These are phyloP conservation scores for Picochlorum costavermella DNA, from an alignment of 139 green algal species.

Conservation along the genomic window DNA sequence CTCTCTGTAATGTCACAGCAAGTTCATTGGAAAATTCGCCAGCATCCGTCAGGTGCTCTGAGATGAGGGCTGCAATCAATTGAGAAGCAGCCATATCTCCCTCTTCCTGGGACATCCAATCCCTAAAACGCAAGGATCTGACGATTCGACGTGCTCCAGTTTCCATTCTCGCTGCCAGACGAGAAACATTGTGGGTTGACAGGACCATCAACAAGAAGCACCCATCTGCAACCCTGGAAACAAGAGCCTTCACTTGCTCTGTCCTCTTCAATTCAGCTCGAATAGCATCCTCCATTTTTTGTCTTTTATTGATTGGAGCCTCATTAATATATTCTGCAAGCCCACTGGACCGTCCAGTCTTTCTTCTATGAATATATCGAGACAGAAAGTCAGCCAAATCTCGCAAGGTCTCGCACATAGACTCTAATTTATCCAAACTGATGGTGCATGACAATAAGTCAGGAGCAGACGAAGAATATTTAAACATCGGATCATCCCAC, in stretches of 20 bases:
- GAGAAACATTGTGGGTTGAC: constrained; percentile 29
- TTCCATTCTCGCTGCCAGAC: constrained; percentile 47
- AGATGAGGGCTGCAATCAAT: constrained; percentile 63
- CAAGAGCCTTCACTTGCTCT: constrained; percentile 36
- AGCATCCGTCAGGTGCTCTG: constrained; percentile 40
- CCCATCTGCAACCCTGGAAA: constrained; percentile 45
- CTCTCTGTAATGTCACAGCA: constrained; percentile 42
- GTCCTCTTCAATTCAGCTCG: constrained; percentile 55
- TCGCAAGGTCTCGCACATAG: constrained; percentile 44
- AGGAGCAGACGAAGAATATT: neutral
- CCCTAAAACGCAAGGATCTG: constrained; percentile 28
- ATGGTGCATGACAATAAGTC: constrained; percentile 10
- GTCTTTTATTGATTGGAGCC: constrained; percentile 47
- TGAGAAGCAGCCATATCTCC: constrained; percentile 45
- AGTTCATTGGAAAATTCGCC: constrained; percentile 41
- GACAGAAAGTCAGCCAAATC: constrained; percentile 52
- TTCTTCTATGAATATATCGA: constrained; percentile 19
- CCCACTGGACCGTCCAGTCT: constrained; percentile 3
- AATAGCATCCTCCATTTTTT: constrained; percentile 54
- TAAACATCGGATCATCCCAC: constrained; percentile 62
- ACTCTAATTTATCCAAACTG: constrained; percentile 21
- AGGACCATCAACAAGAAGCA: constrained; percentile 45
- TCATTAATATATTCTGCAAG: neutral
- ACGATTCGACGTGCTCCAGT: constrained; percentile 14
- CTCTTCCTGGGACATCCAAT: constrained; percentile 44